A percentile compares a stretch with the other conserved stretches of the same genome.
These are phyloP conservation scores for Pseudisothecium myosuroides DNA, from an alignment of 225 moss, liverwort and hornwort species.

Conservation along the genomic window DNA sequence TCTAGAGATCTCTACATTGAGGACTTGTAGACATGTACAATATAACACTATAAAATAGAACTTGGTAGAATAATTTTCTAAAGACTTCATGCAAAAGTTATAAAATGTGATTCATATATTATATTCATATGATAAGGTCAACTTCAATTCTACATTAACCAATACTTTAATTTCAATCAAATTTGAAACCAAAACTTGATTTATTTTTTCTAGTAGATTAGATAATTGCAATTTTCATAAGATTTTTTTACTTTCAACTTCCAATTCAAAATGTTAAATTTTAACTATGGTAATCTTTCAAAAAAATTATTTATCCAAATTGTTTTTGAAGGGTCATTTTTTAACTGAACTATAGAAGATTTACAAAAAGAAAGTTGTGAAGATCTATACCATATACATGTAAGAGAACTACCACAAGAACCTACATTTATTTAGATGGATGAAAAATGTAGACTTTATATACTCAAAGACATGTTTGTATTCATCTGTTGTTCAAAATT, in stretches of 20 bases:
- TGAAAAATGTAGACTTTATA: background rate
- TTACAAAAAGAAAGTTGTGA: background rate
- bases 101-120: too few species aligned
- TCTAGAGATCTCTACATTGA: accelerated
- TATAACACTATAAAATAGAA: background rate
- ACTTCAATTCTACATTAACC: background rate
- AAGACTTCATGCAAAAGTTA: background rate
- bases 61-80: too few species aligned
- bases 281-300: too few species aligned
- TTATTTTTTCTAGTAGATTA: background rate
- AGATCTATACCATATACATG: background rate
- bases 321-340: too few species aligned
- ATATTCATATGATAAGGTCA: accelerated
- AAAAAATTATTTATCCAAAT: background rate
- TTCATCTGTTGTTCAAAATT: background rate
- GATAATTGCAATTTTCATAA: background rate
- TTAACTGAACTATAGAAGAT: background rate
- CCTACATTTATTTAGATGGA: background rate
- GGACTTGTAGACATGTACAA: too few species aligned
- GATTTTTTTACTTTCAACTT: background rate
- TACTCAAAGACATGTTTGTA: background rate
- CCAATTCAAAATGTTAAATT: background rate
- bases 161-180: background rate
- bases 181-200: background rate
- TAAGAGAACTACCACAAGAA: background rate